Base-by-base conservation (phyloP, 179 eudicot species). In the Amaranthus tricolor region DNA sequence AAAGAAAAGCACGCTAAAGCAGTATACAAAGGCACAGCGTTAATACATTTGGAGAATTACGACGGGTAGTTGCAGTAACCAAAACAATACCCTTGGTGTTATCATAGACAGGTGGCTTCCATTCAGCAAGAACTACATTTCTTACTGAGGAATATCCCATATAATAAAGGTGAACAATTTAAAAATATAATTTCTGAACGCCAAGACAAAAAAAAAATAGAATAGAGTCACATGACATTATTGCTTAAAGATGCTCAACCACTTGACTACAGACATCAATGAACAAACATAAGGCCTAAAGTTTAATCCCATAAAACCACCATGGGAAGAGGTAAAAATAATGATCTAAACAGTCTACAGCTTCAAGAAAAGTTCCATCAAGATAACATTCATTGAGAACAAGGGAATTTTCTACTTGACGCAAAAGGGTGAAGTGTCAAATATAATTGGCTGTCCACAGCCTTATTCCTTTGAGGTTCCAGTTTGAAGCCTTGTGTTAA, bases 21-120 rank as follows among this genome's bases (percentile, higher is more conserved):
- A 62, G 19, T 14, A 76, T n/a, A 67, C 5, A 61, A 55, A 48
- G 49, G 13, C 68, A 14, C 61, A 74, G 60, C 40, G 57, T 16
- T 71, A 88, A 84, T 85, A 95, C 99, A 80, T 93, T 91, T 54
- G 99, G 99, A 78, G 99, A 93, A 83, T 95, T 95, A 61, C 99
- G 98, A 51, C 99, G 90, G 65, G 98, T 95, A 21, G 96, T 83
- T 50, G 99, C 99, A 47, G 97, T 89, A 77, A 95, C 97, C 83
- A 95, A 75, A 51, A 86, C 85, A 79, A 95, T 85, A 76, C 99
- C 99, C 81, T 80, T 89, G 53, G 88, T 80, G 85, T 95, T 95
- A 81, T 93, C 99, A 85, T 95, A 95, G 60, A 93, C 93, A 65
- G 99, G 98, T 63, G 96, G 98, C 76, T 95, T 95, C 99, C 99